Evolutionary conservation across 495 filamentous ascomycete genomes (phyloP).

Genomic region (Talaromyces nanjingensis): DNA sequence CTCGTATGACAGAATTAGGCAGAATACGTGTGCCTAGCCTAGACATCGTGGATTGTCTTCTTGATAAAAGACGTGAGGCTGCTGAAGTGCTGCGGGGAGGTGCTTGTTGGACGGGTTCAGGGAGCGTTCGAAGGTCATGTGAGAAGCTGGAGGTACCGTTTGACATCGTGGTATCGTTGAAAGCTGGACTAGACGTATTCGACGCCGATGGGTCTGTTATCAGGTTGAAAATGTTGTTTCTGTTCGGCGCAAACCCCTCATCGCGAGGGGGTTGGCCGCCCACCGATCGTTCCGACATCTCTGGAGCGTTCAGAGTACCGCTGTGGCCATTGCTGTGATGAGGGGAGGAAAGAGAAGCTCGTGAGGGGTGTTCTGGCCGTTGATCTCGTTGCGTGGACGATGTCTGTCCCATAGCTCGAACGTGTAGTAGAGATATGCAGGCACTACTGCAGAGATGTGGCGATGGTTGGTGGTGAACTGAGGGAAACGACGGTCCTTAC

Average conservation of each 20-base stretch:
- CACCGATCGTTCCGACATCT: constrained; percentile 22
- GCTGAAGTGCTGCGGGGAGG: constrained; percentile 26
- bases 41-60: constrained; percentile 46
- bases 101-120: constrained; percentile 22
- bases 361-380: constrained; percentile 21
- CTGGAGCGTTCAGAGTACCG: constrained; percentile 37
- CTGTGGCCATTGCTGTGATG: constrained; percentile 17
- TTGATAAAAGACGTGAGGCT: constrained; percentile 35
- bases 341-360: constrained; percentile 17
- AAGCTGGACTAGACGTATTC: constrained; percentile 13
- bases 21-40: constrained; percentile 43
- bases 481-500: not conserved
- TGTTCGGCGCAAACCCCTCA: constrained; percentile 5
- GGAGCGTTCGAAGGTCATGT: constrained; percentile 23
- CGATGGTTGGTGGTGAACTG: not conserved
- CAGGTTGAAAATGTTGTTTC: constrained; percentile 10
- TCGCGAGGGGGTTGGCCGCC: constrained; percentile 17
- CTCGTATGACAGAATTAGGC: constrained; percentile 41
- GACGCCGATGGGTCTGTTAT: constrained; percentile 12
- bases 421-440: not conserved
- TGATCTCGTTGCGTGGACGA: constrained; percentile 37
- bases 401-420: constrained; percentile 43
- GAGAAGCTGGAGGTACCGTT: constrained; percentile 22
- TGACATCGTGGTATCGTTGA: constrained; percentile 17
- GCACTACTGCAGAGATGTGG: constrained; percentile 5